Evolutionary conservation across 2,329 filamentous ascomycete genomes (phyloP), one percentile per base, ranked within the genome.

Genomic region (Hymenoscyphus occultus): DNA sequence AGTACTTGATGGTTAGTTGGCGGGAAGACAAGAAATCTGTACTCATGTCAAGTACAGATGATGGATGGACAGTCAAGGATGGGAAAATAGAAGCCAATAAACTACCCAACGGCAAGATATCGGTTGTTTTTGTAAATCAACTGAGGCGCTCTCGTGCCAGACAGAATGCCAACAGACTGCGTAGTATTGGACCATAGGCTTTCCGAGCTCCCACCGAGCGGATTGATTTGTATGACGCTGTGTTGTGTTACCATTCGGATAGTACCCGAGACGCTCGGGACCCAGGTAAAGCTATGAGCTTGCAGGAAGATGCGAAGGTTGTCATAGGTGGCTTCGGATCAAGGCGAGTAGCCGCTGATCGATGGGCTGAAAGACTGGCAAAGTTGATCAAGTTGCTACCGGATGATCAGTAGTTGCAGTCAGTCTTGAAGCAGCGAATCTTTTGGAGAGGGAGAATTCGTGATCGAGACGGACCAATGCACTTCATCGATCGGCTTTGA

Each of bases 91-190:
- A 60, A 10, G 56, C 60, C n/a, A 66, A 70, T 35, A 65, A 71
- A 13, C 63, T 72, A 3, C 66, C 65, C 0, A 72, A 69, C 64
- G 70, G 70, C 2, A 73, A 74, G 56, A 73, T 67, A 13, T 71
- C 68, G 35, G 62, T 71, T 32, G 56, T 64, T 9, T 68, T 74
- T 40, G 71, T 70, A 12, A 65, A 71, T 60, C 61, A 67, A 28
- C 62, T 74, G 31, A 72, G 70, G 56, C 59, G 70, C 35, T 57
- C 54, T 32, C 54, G 14, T 39, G 64, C 58, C n/a, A 67, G 70
- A 31, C 69, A 69, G 2, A 64, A 60, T 54, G 64, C 56, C 9
- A 66, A 39, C 3, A 66, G 59, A 40, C 70, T 69, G 6, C 48
- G 64, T 16, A 71, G 62, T 22, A 68, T 74, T 32, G 71, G 71